Base-by-base conservation (phyloP, 768 basidiomycete species). In the Suillus tomentosus region DNA sequence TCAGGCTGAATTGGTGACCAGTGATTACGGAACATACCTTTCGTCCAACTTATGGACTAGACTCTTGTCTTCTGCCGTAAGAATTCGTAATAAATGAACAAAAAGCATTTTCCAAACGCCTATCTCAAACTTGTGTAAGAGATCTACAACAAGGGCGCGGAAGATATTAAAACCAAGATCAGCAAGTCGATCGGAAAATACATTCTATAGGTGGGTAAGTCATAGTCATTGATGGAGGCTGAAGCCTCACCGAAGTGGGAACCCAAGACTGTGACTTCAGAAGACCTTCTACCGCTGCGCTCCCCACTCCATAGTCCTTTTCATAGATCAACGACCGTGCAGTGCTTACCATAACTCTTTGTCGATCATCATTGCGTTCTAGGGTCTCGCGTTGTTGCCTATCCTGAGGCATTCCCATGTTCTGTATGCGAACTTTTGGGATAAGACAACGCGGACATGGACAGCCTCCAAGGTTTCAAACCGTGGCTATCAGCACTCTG, bases 91-190 rank as follows among this genome's bases (percentile, higher is more conserved):
- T 1, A 76, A 60, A 54, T 77, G 76, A 4, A 62, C 62, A 43
- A 76, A 69, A 1, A 71, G 15, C 5, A 50, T 60, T 60, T 76
- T 77, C 71, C 72, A 74, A 13, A 69, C 67, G 1, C 76, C 74
- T 2, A 76, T 61, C 50, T 77, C 72, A 19, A 69, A 65, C 56
- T 76, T 70, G 37, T 77, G 76, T 24, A 77, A 47, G 11, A 73
- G 55, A 54, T 77, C 76, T 1, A 67, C 61, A 3, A 66, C 68
- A 43, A 77, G 65, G 51, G 73, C 60, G 0, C 17, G 10, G 53
- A 71, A 70, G 37, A 68, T 66, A 59, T 74, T 67, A 43, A 73
- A 67, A 3, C 66, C 68, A 19, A 68, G 39, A 2, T 17, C 24
- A 6, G 58, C 58, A 24, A 64, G 60, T 5, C 17, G 19, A 22